Evolutionary conservation across 768 basidiomycete species (phyloP).

Genomic region (Termitomyces sp.): DNA sequence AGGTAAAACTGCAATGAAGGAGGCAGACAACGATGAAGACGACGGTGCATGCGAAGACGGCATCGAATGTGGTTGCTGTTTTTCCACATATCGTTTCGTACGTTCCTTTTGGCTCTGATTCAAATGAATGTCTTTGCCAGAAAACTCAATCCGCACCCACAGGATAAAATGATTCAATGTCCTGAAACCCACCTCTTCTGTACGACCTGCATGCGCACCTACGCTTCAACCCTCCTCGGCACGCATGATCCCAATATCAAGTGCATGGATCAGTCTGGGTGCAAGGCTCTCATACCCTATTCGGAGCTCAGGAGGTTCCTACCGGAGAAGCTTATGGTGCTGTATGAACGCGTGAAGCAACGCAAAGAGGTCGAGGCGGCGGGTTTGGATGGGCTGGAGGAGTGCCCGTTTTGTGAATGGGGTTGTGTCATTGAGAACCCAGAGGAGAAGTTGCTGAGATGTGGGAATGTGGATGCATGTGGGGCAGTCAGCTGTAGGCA

Average conservation of each 20-base stretch:
- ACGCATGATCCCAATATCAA: slow-evolving; percentile 53
- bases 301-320: slow-evolving; percentile 68
- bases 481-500: slow-evolving; percentile 69
- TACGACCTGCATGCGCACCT: slow-evolving; percentile 57
- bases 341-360: slow-evolving; percentile 73
- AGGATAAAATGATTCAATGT: slow-evolving; percentile 87
- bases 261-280: slow-evolving; percentile 83
- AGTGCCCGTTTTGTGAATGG: slow-evolving; percentile 90
- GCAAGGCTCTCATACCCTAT: slow-evolving; percentile 59
- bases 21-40: slow-evolving; percentile 19
- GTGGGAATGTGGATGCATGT: slow-evolving; percentile 61
- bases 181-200: slow-evolving; percentile 90
- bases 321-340: slow-evolving; percentile 52
- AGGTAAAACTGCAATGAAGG: slow-evolving; percentile 15
- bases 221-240: slow-evolving; percentile 64
- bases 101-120: slow-evolving; percentile 20
- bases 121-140: not conserved
- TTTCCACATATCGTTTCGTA: slow-evolving; percentile 65
- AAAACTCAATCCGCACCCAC: not conserved
- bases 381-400: slow-evolving; percentile 73
- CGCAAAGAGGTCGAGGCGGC: slow-evolving; percentile 77
- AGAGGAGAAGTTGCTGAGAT: slow-evolving; percentile 57
- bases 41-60: slow-evolving; percentile 39
- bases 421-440: slow-evolving; percentile 69
- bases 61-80: slow-evolving; percentile 89